Base-by-base conservation (phyloP, 2,329 filamentous ascomycete genomes). In the Diaporthe sp. region DNA sequence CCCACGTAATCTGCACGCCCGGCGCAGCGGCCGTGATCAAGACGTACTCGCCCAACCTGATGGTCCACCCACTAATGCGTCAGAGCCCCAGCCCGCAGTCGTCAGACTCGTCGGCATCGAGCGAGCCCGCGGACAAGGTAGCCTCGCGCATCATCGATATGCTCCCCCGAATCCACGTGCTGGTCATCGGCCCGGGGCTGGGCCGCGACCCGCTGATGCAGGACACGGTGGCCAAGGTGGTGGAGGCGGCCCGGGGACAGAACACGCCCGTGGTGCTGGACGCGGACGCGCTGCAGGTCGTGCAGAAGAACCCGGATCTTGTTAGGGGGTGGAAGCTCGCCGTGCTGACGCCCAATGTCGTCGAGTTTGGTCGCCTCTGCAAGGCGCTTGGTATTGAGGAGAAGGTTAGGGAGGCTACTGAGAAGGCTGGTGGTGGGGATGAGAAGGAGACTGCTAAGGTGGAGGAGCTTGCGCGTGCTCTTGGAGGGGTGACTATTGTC, bases 61-160 rank as follows among this genome's bases (percentile, higher is more conserved):
- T 99, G 96, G 97, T 99, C 15, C 97, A 98, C 83, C 97, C 97
- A 0, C 90, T 98, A 78, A 96, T 99, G 91, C 94, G 95, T 39
- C 94, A 97, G 83, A 90, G 91, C 59, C 81, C 84, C 15, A 73
- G 81, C 78, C 84, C 90, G 55, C 82, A 84, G 44, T 85, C 79
- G 85, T 65, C 77, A 8, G 88, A 89, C 78, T 79, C 82, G n/a
- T 80, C 84, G 37, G 79, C 80, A 50, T 80, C 84, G 30, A 88
- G 90, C 78, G 84, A 90, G 70, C 82, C 85, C 70, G 88, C 93
- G 2, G 87, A 86, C 17, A 81, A 86, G 71, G 88, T 98, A 63
- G 91, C 94, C 12, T 84, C 88, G 32, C 86, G 89, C 70, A 93
- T 98, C 77, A 89, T 96, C 75, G 90, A 89, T 75, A 94, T 98